Base-by-base conservation (phyloP, 1,284 basidiomycete species). In the Hymenochaete sp. region DNA sequence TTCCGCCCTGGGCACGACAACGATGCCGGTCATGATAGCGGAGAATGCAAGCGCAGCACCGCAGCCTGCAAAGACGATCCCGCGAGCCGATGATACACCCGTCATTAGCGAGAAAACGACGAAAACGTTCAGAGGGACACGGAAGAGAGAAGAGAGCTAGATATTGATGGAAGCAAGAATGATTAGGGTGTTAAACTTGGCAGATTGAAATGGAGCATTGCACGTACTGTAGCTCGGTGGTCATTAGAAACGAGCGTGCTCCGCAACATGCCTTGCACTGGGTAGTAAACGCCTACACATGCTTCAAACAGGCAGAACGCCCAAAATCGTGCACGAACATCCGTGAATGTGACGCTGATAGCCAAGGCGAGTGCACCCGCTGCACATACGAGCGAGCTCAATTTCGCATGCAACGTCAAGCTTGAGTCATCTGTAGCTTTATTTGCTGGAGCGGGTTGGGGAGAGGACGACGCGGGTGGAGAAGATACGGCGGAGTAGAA, bases 201-300 rank as follows among this genome's bases (percentile, higher is more conserved):
- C 21, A 50, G 51, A 29, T 9, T 39, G 11, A 38, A 14, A 33
- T 44, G 10, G 16, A 27, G 33, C 22, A n/a, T 35, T 19, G 40
- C 25, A 42, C 27, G 18, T 49, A 85, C 82, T 38, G 82, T 85
- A 1, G 83, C 82, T 13, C 82, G 72, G 53, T 82, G 74, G 55
- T 83, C 81, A 52, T 86, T 77, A 0, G 77, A 67, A n/a, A 86
- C 77, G 44, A 86, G 61, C 1, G 70, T 67, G 26, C 81, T 79
- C 28, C 79, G 70, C 16, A 86, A 62, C 70, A 82, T 84, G n/a
- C 82, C 83, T 51, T 84, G 79, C 25, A 82, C 73, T 9, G 83
- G 82, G 56, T 83, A 85, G 56, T 85, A 84, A 72, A 83, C 74
- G 31, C 83, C 83, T 3, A 84, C 82, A 55, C 79, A 84, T 7